phyloP scores from a whole-genome alignment of 805 yeast genomes.

The Yarrowia keelungensis region DNA sequence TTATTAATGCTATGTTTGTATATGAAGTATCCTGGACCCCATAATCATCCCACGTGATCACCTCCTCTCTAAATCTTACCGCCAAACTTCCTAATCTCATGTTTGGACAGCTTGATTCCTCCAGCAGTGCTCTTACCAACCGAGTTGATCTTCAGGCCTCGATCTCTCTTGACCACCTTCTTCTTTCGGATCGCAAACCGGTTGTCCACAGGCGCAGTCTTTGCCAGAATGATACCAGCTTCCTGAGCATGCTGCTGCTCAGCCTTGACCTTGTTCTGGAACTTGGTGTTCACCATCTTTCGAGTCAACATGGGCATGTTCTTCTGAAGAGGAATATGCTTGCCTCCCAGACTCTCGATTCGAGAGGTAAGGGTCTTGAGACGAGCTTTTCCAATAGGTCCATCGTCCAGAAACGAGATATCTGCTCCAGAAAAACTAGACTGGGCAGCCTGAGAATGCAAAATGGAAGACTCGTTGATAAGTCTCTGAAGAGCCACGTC shows the following conservation, averaged over 20 bases:
- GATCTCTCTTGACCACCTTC: conserved; percentile 63
- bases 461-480: conserved; percentile 71
- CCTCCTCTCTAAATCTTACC: no score
- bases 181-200: conserved; percentile 46
- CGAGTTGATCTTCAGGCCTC: conserved; percentile 78
- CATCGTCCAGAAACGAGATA: conserved; percentile 48
- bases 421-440: conserved; percentile 48
- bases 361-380: conserved; percentile 51
- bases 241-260: conserved; percentile 82
- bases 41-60: no score
- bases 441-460: conserved; percentile 43
- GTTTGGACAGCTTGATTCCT: conserved; percentile 73
- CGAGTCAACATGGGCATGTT: conserved; percentile 90
- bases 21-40: no score
- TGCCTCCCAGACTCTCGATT: conserved; percentile 48
- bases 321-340: conserved; percentile 54
- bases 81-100: conserved; percentile 60
- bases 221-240: conserved; percentile 87
- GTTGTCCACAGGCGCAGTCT: conserved; percentile 43
- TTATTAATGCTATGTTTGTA: no score
- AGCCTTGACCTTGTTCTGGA: conserved; percentile 57
- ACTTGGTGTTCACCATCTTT: conserved; percentile 76
- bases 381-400: conserved; percentile 52
- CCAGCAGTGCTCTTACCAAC: conserved; percentile 80
- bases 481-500: conserved; percentile 73